Conservation (phyloP, 306 rosid genomes). For the Acacia confusa region DNA sequence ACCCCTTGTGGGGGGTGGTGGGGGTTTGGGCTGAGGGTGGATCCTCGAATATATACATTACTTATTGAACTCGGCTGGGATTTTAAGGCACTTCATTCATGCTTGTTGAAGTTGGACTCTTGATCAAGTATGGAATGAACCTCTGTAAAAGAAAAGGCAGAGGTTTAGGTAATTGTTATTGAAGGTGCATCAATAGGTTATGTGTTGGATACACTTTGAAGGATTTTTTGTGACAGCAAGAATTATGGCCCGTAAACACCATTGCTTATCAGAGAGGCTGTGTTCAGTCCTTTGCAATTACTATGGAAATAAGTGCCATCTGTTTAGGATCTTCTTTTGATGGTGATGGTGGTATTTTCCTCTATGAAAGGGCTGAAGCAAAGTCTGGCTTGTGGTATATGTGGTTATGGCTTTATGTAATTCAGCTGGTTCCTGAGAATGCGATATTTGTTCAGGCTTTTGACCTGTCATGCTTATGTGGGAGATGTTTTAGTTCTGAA, state of each 20-base stretch:
- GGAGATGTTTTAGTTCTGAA: slow-evolving; percentile 11
- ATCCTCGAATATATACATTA: neutral
- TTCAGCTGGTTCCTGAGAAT: neutral
- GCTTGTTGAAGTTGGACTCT: slow-evolving; percentile 22
- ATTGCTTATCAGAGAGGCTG: slow-evolving; percentile 14
- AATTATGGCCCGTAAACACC: neutral
- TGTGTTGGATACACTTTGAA: neutral
- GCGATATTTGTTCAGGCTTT: slow-evolving; percentile 22
- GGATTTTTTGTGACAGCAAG: neutral
- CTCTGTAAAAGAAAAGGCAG: neutral
- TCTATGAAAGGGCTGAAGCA: slow-evolving; percentile 9
- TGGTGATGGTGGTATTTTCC: slow-evolving; percentile 8
- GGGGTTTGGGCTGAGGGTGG: neutral
- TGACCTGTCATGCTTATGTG: neutral
- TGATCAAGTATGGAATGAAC: neutral
- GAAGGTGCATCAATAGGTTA: slow-evolving; percentile 1
- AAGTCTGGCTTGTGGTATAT: neutral
- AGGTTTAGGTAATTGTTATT: neutral
- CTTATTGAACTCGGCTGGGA: neutral
- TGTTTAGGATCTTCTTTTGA: slow-evolving; percentile 18
- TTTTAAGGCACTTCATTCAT: neutral
- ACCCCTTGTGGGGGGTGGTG: neutral
- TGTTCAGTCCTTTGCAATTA: neutral
- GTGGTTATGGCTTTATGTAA: slow-evolving; percentile 17
- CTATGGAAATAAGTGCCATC: slow-evolving; percentile 1